These are phyloP conservation scores for Raphanus sativus DNA, from an alignment of 345 rosid species.

Conservation along the genomic window DNA sequence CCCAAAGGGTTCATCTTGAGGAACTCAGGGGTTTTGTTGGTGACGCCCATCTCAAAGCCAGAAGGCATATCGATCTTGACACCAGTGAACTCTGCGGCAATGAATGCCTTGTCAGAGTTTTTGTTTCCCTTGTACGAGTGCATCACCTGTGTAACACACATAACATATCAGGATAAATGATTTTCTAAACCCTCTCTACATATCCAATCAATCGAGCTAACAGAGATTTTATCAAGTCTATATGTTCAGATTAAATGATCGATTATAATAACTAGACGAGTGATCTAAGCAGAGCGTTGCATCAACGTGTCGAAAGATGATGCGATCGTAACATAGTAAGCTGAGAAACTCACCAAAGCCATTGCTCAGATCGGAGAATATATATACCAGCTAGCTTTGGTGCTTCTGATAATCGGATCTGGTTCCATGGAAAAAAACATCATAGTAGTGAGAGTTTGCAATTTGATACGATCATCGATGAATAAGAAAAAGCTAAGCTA, in stretches of 20 bases:
- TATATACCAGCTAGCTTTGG: background rate
- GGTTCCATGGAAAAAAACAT: background rate
- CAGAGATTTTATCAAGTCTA: too few relatives aligned
- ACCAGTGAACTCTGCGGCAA: constrained; percentile 80
- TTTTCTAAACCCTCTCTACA: too few relatives aligned
- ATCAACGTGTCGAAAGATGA: too few relatives aligned
- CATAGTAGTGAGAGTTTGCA: background rate
- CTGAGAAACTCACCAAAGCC: background rate
- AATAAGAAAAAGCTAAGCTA: background rate
- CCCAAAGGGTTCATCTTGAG: constrained; percentile 91
- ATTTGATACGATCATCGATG: background rate
- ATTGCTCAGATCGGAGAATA: background rate
- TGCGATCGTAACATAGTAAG: background rate
- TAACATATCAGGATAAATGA: background rate
- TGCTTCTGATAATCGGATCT: background rate
- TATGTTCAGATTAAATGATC: too few relatives aligned
- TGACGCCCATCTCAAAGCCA: constrained; percentile 73
- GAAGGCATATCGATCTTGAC: constrained; percentile 56
- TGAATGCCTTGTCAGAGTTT: constrained; percentile 63
- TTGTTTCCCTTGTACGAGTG: constrained; percentile 60
- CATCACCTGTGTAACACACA: constrained; percentile 46
- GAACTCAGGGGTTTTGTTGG: constrained; percentile 80
- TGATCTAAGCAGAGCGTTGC: background rate
- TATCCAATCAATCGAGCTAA: too few relatives aligned
- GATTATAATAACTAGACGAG: background rate